phyloP scores from a whole-genome alignment of 2,329 filamentous ascomycete species.

The Colletotrichum horii region DNA sequence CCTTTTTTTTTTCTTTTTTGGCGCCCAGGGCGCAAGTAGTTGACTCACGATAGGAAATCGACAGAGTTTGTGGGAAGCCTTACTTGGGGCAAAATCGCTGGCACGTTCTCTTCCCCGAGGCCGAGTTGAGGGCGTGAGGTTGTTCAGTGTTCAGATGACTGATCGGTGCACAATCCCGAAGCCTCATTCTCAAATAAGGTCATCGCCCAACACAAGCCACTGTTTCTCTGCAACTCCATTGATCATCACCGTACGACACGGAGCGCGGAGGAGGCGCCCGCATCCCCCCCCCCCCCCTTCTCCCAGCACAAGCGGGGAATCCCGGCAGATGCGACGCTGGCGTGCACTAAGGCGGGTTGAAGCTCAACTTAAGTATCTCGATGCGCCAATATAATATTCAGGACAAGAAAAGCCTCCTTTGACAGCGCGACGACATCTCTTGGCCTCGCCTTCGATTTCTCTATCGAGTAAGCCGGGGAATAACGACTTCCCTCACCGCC shows the following conservation, averaged over 20 bases:
- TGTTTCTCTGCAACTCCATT: neutral
- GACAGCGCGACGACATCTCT: neutral
- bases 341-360: neutral
- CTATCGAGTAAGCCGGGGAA: neutral
- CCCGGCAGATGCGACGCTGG: neutral
- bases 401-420: neutral
- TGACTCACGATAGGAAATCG: neutral
- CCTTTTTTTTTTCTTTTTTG: neutral
- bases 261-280: neutral
- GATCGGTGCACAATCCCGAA: neutral
- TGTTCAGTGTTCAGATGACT: neutral
- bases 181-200: neutral
- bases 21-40: neutral
- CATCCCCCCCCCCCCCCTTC: neutral
- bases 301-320: neutral
- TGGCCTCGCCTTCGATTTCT: neutral
- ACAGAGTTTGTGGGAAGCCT: neutral
- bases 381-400: neutral
- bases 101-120: neutral
- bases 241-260: neutral
- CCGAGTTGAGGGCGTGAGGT: neutral
- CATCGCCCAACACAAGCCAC: neutral
- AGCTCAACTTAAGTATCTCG: neutral
- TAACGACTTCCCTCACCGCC: neutral
- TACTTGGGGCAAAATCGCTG: neutral